Conservation (phyloP, 345 rosid species). For the Rhodamnia rubescens region DNA sequence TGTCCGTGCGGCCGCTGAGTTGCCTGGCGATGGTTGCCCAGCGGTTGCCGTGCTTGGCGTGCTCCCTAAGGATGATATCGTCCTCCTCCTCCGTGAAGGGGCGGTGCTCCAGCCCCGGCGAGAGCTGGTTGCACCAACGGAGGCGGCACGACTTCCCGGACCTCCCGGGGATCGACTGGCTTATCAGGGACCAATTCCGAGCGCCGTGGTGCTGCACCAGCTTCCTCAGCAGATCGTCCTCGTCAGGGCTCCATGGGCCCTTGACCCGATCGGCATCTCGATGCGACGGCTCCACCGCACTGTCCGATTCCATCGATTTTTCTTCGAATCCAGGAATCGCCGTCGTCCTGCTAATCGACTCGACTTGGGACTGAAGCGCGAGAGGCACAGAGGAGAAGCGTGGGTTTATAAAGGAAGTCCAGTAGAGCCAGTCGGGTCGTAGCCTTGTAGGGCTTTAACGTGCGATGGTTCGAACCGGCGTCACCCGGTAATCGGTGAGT, state of each 20-base stretch:
- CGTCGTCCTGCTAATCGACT: not conserved
- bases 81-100: slow-evolving; percentile 46
- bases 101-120: slow-evolving; percentile 45
- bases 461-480: not conserved
- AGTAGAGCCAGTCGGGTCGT: not conserved
- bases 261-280: slow-evolving; percentile 22
- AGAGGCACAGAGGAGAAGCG: not conserved
- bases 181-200: slow-evolving; percentile 42
- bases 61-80: slow-evolving; percentile 31
- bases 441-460: not conserved
- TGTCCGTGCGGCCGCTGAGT: slow-evolving; percentile 48
- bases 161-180: slow-evolving; percentile 41
- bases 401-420: not conserved
- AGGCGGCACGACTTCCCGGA: slow-evolving; percentile 63
- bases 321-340: not conserved
- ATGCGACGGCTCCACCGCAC: not conserved
- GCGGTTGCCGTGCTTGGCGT: slow-evolving; percentile 39
- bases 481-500: slow-evolving; percentile 12
- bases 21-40: slow-evolving; percentile 56
- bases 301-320: not conserved
- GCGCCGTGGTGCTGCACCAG: slow-evolving; percentile 40
- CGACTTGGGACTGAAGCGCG: not conserved
- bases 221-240: slow-evolving; percentile 35
- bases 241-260: slow-evolving; percentile 55
- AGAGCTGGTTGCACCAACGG: slow-evolving; percentile 64